Base-by-base conservation (phyloP, 306 rosid species). In the Mimosa pudica region DNA sequence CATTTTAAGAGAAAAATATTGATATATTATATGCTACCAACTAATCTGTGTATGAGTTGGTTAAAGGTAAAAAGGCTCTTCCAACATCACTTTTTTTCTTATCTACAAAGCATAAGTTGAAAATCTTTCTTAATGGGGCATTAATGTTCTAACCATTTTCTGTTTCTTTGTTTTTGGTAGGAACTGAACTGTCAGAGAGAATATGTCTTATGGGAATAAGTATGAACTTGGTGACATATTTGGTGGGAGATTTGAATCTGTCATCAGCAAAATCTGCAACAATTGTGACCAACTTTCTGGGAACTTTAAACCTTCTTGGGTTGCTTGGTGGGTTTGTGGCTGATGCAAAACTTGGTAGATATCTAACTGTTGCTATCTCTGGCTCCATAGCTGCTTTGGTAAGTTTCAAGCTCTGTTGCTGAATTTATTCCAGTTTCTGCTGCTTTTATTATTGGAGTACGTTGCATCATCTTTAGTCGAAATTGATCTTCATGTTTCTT, bases 261-360 rank as follows among this genome's bases (percentile, higher is more conserved):
- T 32, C 93, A 62, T 82, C 98, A 51, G 92, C 98, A 57, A 88
- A 85, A 83, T 91, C 98, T 80, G 97, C 98, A 32, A 91, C 79
- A 67, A 80, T 95, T 46, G 93, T 95, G 65, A 92, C 98, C 74
- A 95, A 95, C 77, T 81, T 95, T 83, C 75, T 92, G 91, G 98
- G 98, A 79, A 88, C 97, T 79, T 85, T 95, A 70, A 92, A 95
- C 86, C 92, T 95, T 30, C 96, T 95, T 80, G 98, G 97, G 70
- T 95, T 95, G 42, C 86, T 95, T 77, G 94, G 97, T 64, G 98
- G 98, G 46, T 92, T 95, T 80, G 10, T 95, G 61, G 97, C 97
- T 52, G 98, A 95, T 83, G 98, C 97, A 16, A 92, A 85, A 85
- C 87, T 92, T 17, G 98, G 98, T 2, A 84, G 97, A 80, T 92